A percentile compares a stretch with the other conserved stretches of the same genome.
phyloP scores from a whole-genome alignment of 768 basidiomycete species.

The Solioccasus polychromus region DNA sequence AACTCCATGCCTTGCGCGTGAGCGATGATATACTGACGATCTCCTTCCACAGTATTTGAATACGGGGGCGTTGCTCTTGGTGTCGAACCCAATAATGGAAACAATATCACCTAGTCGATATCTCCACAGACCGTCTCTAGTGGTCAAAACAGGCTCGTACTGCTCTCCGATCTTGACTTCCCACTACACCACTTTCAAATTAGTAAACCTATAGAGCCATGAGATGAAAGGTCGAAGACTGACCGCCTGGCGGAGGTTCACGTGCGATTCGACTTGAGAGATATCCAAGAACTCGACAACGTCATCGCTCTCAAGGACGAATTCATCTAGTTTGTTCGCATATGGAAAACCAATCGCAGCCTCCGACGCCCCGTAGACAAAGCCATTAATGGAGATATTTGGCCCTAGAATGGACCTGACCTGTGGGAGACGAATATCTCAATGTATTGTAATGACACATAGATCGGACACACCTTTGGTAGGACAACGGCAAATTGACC shows the following conservation, averaged over 20 bases:
- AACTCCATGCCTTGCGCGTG: no score
- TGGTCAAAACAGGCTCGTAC: constrained; percentile 23
- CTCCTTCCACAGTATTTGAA: constrained; percentile 15
- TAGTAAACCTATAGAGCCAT: not conserved
- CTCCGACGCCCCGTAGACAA: constrained; percentile 15
- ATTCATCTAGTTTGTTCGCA: constrained; percentile 6
- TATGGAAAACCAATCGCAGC: not conserved
- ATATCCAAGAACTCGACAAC: constrained; percentile 21
- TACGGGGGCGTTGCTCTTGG: constrained; percentile 4
- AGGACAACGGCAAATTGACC: constrained; percentile 9
- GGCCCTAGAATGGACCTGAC: constrained; percentile 14
- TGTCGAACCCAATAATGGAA: constrained; percentile 13
- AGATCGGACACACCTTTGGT: constrained; percentile 9
- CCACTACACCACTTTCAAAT: constrained; percentile 9
- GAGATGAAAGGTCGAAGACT: not conserved
- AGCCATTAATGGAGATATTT: not conserved
- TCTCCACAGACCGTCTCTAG: constrained; percentile 22
- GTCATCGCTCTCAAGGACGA: constrained; percentile 1
- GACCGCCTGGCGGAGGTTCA: constrained; percentile 17
- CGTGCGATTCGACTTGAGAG: constrained; percentile 5
- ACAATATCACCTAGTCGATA: constrained; percentile 21
- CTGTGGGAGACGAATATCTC: constrained; percentile 4
- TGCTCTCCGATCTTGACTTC: constrained; percentile 15
- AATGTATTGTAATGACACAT: no score
- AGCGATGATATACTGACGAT: constrained; percentile 10